A percentile compares a stretch with the other conserved stretches of the same genome.
These are phyloP conservation scores for Pleurostoma richardsiae DNA, from an alignment of 2,329 filamentous ascomycete species.

Conservation along the genomic window DNA sequence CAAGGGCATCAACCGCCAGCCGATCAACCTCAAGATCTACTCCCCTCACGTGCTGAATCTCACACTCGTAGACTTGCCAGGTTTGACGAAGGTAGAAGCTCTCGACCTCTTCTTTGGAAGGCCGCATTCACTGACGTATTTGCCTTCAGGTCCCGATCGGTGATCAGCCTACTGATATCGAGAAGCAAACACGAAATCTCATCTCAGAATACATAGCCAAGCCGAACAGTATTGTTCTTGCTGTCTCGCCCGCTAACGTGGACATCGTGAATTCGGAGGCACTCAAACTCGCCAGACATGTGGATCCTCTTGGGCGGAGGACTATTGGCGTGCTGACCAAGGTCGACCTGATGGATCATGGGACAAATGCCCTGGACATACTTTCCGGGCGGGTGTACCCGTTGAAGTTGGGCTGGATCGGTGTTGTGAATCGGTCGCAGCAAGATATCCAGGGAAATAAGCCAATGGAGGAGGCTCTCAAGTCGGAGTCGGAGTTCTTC, in stretches of 20 bases:
- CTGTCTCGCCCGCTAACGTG: constrained; percentile 93
- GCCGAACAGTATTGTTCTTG: constrained; percentile 95
- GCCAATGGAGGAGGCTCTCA: constrained; percentile 85
- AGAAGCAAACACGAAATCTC: constrained; percentile 96
- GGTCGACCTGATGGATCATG: constrained; percentile 98
- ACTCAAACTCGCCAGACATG: constrained; percentile 90
- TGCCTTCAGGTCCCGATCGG: constrained; percentile 74
- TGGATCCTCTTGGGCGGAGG: constrained; percentile 93
- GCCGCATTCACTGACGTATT: neutral
- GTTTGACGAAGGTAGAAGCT: constrained; percentile 61
- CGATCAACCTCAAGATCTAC: constrained; percentile 97
- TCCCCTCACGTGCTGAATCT: constrained; percentile 96
- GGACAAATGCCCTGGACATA: constrained; percentile 97
- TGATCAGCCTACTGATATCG: constrained; percentile 94
- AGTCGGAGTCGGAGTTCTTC: constrained; percentile 92
- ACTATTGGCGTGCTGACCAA: constrained; percentile 98
- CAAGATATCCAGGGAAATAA: constrained; percentile 97
- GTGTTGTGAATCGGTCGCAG: constrained; percentile 95
- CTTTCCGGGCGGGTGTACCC: constrained; percentile 94
- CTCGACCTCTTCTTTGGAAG: neutral
- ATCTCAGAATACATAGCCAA: constrained; percentile 98
- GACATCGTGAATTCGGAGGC: constrained; percentile 99
- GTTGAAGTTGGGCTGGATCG: constrained; percentile 94
- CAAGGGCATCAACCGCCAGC: constrained; percentile 90
- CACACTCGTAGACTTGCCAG: constrained; percentile 92